Base-by-base conservation (phyloP, 805 yeast species). In the Schwanniomyces sp. region DNA sequence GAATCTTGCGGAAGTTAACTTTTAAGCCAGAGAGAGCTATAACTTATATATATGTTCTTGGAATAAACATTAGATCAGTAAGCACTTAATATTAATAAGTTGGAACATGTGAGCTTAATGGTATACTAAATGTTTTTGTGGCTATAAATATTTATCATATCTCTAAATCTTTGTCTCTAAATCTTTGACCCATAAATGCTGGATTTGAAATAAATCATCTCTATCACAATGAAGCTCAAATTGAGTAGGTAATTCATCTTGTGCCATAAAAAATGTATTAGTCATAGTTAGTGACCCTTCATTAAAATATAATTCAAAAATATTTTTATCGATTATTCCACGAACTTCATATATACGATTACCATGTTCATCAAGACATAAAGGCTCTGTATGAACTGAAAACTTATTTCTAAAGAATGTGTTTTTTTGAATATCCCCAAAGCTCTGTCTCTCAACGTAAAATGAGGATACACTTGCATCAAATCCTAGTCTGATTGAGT, bases 231-330 rank as follows among this genome's bases (percentile, higher is more conserved):
- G 27, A 2, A 43, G 16, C 26, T 43, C 21, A 12, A 43, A 34
- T 24, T 32, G 41, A 12, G 27, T 34, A 21, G 45, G 45, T 25
- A 10, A 27, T 26, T 45, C 40, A 14, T 39, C 47, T 41, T 55
- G 51, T 12, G 52, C 47, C 44, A 62, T 51, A 55, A 64, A 66
- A 54, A 64, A 66, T 4, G 59, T 52, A 51, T 63, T 58, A 8
- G 71, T 66, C 16, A 58, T 51, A 7, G 59, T 51, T n/a, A 47
- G 39, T 6, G 59, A 51, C 18, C 69, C 69, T 41, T 65, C 55
- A 46, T 63, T 63, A 53, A 63, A 61, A 52, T 52, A 65, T 18
- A 65, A 34, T 48, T 65, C 71, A n/a, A 63, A 21, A 40, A 64
- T 54, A 45, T 62, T 62, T 42, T 55, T 54, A 51, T 66, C 70